Evolutionary conservation across 176 grass and related monocot genomes (phyloP).

Genomic region (Phoenix dactylifera): DNA sequence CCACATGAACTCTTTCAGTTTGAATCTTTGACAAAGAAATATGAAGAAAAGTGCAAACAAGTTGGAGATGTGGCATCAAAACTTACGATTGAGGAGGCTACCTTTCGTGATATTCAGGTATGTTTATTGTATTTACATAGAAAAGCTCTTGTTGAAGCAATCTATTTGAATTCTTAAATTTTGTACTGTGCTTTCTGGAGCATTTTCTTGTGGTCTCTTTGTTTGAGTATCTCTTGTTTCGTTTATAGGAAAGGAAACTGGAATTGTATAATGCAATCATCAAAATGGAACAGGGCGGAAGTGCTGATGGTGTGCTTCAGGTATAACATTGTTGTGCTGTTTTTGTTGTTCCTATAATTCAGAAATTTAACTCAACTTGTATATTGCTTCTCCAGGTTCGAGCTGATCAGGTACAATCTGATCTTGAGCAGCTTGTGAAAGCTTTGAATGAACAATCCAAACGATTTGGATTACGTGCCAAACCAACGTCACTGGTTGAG

Average conservation of each 20-base stretch:
- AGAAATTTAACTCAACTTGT: not conserved
- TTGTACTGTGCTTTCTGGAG: not conserved
- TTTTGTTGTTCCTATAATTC: not conserved
- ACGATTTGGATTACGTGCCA: slow-evolving; percentile 87
- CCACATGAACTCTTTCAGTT: slow-evolving; percentile 33
- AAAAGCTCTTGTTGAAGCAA: too few species aligned
- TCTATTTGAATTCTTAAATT: not conserved
- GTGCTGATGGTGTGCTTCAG: slow-evolving; percentile 57
- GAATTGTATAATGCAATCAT: slow-evolving; percentile 86
- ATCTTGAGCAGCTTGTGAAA: slow-evolving; percentile 75
- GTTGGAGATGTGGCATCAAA: slow-evolving; percentile 90
- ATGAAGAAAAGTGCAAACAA: slow-evolving; percentile 91
- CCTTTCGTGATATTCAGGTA: slow-evolving; percentile 95
- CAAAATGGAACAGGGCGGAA: slow-evolving; percentile 79
- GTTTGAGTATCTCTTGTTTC: slow-evolving; percentile 23
- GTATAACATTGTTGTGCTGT: slow-evolving; percentile 24
- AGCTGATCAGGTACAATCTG: slow-evolving; percentile 71
- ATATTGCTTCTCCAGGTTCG: slow-evolving; percentile 40
- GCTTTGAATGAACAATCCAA: slow-evolving; percentile 90
- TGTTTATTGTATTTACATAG: not conserved
- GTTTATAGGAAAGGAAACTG: slow-evolving; percentile 75
- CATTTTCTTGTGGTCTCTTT: not conserved
- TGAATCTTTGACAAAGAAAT: slow-evolving; percentile 69
- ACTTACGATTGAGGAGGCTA: slow-evolving; percentile 92
- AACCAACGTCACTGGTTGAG: slow-evolving; percentile 82